These are phyloP conservation scores for Cystobasidium pallidum DNA, from an alignment of 1,284 basidiomycete genomes.

Conservation along the genomic window DNA sequence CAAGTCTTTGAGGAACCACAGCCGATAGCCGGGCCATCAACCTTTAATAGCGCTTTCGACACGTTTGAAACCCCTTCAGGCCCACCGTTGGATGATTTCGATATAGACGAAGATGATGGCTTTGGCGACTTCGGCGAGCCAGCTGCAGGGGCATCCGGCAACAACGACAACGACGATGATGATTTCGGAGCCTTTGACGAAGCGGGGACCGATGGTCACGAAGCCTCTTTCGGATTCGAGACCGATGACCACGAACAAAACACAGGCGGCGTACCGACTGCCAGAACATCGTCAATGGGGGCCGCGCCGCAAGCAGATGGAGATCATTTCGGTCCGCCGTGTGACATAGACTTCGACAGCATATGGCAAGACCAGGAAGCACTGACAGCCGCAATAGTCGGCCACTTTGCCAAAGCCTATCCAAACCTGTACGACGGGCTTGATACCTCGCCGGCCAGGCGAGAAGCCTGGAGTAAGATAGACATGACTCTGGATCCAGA, in stretches of 20 bases:
- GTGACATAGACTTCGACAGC: constrained; percentile 28
- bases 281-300: not conserved
- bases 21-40: constrained; percentile 9
- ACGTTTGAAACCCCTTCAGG: not conserved
- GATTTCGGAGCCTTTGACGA: constrained; percentile 43
- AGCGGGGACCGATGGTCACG: constrained; percentile 7
- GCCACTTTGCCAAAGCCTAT: constrained; percentile 3
- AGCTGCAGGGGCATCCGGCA: not conserved
- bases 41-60: not conserved
- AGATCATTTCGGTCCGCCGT: constrained; percentile 2
- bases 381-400: not conserved
- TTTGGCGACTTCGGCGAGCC: constrained; percentile 33
- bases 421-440: constrained; percentile 13
- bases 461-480: constrained; percentile 1
- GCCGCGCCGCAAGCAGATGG: not conserved
- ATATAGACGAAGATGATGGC: constrained; percentile 31
- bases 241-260: constrained; percentile 7
- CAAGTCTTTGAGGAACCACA: not conserved
- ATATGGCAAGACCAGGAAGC: constrained; percentile 13
- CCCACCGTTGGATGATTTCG: constrained; percentile 27
- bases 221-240: constrained; percentile 8
- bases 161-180: constrained; percentile 27
- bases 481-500: constrained; percentile 15
- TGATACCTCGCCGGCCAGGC: constrained; percentile 12
- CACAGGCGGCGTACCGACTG: not conserved